Percentiles rank a stretch among this genome's conserved stretches.
Conservation (phyloP, 768 basidiomycete genomes). For the Infundibulicybe gibba region DNA sequence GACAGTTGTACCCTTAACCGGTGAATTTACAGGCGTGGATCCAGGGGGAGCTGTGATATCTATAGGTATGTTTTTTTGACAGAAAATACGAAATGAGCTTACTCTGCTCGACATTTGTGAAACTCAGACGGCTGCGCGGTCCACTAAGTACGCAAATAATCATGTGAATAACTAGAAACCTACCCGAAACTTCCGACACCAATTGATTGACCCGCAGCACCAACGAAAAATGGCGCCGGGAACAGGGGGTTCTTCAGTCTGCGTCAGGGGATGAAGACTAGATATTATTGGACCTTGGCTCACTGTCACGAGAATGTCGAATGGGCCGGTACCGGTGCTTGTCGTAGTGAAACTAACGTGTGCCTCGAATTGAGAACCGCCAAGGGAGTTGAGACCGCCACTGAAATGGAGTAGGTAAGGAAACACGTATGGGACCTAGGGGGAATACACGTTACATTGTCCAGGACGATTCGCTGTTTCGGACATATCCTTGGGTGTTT, state of each 20-base stretch:
- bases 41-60: conserved; percentile 23
- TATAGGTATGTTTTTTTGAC: neutral
- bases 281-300: conserved; percentile 5
- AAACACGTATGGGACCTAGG: neutral
- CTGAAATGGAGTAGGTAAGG: conserved; percentile 12
- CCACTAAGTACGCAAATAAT: neutral
- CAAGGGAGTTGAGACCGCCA: conserved; percentile 28
- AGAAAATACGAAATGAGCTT: conserved; percentile 6
- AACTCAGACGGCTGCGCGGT: conserved; percentile 23
- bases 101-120: conserved; percentile 35
- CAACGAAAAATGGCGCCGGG: conserved; percentile 32
- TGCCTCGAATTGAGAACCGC: conserved; percentile 20
- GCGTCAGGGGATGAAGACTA: neutral
- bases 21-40: conserved; percentile 23
- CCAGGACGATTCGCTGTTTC: conserved; percentile 21
- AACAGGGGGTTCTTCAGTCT: conserved; percentile 34
- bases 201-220: conserved; percentile 19
- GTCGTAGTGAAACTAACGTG: conserved; percentile 25
- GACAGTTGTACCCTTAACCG: conserved; percentile 14
- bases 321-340: conserved; percentile 16
- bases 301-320: conserved; percentile 34
- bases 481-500: conserved; percentile 26
- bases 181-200: conserved; percentile 15
- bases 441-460: conserved; percentile 16
- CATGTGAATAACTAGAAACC: neutral